Conservation (phyloP, 805 yeast genomes). For the Naumovozyma baii region DNA sequence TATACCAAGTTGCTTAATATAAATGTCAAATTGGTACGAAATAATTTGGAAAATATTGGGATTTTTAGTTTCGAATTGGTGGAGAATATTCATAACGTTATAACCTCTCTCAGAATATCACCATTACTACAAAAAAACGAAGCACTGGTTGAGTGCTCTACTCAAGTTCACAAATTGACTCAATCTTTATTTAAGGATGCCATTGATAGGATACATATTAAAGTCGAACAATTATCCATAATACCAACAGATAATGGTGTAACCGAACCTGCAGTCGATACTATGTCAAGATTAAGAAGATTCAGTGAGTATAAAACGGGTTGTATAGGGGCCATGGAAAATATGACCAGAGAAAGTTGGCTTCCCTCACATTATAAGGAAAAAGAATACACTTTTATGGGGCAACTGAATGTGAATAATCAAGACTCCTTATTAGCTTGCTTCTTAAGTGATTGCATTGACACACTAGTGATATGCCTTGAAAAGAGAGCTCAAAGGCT, state of each 20-base stretch:
- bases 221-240: slow-evolving; percentile 37
- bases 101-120: slow-evolving; percentile 26
- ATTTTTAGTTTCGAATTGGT: slow-evolving; percentile 49
- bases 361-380: slow-evolving; percentile 35
- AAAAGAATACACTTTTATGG: slow-evolving; percentile 20
- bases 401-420: slow-evolving; percentile 6
- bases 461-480: slow-evolving; percentile 54
- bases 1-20: slow-evolving; percentile 32
- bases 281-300: slow-evolving; percentile 56
- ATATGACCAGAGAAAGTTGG: slow-evolving; percentile 57
- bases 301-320: slow-evolving; percentile 54
- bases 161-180: slow-evolving; percentile 22
- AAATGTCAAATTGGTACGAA: slow-evolving; percentile 34
- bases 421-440: slow-evolving; percentile 49
- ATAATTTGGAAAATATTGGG: slow-evolving; percentile 39
- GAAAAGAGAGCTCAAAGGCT: slow-evolving; percentile 46
- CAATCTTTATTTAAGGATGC: slow-evolving; percentile 45
- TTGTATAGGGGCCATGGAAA: slow-evolving; percentile 38
- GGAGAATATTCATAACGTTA: slow-evolving; percentile 36
- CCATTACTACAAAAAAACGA: slow-evolving; percentile 14
- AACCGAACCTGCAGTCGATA: slow-evolving; percentile 62
- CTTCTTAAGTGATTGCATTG: slow-evolving; percentile 69
- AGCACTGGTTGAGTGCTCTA: slow-evolving; percentile 21
- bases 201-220: slow-evolving; percentile 44
- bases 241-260: slow-evolving; percentile 63